These are phyloP conservation scores for Rhytidiadelphus loreus DNA, from an alignment of 225 moss, liverwort and hornwort genomes.

Conservation along the genomic window DNA sequence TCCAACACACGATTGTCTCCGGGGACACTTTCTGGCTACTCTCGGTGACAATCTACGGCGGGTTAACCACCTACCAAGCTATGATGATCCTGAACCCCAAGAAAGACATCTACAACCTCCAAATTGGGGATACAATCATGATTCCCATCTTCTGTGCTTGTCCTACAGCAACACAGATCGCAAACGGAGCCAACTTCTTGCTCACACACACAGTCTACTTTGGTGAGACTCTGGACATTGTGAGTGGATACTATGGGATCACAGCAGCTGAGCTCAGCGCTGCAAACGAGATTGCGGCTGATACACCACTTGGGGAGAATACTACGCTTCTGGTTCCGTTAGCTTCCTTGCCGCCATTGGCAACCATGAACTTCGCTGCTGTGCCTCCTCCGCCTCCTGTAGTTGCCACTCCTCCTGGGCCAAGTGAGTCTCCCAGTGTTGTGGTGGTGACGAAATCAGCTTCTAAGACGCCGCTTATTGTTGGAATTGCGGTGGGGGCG, in stretches of 20 bases:
- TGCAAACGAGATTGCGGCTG: constrained; percentile 24
- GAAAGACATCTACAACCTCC: constrained; percentile 3
- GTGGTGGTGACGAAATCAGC: background rate
- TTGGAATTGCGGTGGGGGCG: constrained; percentile 61
- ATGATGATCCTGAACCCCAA: constrained; percentile 27
- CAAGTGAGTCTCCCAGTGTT: background rate
- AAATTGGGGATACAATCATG: constrained; percentile 15
- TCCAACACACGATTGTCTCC: constrained; percentile 30
- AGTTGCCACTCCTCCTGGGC: background rate
- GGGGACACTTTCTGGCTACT: constrained; percentile 51
- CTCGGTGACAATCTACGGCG: constrained; percentile 25
- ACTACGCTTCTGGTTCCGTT: constrained; percentile 70
- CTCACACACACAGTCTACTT: constrained; percentile 43
- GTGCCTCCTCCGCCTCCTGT: constrained; percentile 1
- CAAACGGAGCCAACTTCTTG: constrained; percentile 7
- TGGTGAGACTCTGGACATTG: constrained; percentile 15
- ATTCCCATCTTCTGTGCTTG: constrained; percentile 74
- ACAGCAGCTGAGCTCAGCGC: background rate
- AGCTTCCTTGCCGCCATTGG: constrained; percentile 2
- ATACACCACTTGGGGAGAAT: background rate
- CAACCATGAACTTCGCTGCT: background rate
- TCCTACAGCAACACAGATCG: constrained; percentile 29
- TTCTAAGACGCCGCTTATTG: constrained; percentile 24
- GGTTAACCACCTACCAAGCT: constrained; percentile 31
- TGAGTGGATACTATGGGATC: constrained; percentile 43